Percentiles rank a stretch among this genome's conserved stretches.
Conservation (phyloP, 2,329 filamentous ascomycete species). For the Stemphylium lycopersici region DNA sequence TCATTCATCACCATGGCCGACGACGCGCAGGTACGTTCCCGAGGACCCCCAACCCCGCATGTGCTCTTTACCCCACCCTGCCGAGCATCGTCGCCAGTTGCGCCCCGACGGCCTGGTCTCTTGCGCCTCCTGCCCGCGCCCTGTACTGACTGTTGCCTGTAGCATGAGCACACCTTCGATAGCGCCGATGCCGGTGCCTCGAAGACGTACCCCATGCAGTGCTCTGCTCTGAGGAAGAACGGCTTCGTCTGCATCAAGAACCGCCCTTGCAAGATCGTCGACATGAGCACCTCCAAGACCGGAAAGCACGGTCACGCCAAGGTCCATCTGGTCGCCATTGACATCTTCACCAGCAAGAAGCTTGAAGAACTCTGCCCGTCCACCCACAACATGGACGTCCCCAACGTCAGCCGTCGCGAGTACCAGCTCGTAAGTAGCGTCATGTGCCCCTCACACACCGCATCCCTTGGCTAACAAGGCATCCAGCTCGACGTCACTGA, state of each 20-base stretch:
- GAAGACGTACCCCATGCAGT: conserved; percentile 95
- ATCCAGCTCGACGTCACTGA: conserved; percentile 86
- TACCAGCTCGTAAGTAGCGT: conserved; percentile 84
- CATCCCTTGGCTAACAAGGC: conserved; percentile 24
- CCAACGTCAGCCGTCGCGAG: conserved; percentile 87
- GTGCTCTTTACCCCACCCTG: conserved; percentile 48
- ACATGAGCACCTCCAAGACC: conserved; percentile 99
- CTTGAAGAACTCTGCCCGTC: conserved; percentile 98
- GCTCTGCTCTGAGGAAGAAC: conserved; percentile 99
- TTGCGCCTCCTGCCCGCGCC: conserved; percentile 5
- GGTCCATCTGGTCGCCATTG: conserved; percentile 96
- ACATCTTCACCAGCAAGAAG: conserved; percentile 99
- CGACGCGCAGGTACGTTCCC: conserved; percentile 66
- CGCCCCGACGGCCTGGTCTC: conserved; percentile 31
- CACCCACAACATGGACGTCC: conserved; percentile 97
- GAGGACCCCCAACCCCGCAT: conserved; percentile 23
- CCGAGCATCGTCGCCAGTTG: conserved; percentile 39
- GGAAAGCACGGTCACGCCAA: conserved; percentile 99
- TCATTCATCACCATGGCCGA: conserved; percentile 63
- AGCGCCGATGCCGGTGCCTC: conserved; percentile 96
- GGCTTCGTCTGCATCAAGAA: conserved; percentile 97
- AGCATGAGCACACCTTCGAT: conserved; percentile 78
- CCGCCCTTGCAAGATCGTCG: conserved; percentile 99
- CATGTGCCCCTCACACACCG: background rate
- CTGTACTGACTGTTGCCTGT: conserved; percentile 29